Conservation (phyloP, 441 rosid genomes). For the Rhodomyrtus psidioides region DNA sequence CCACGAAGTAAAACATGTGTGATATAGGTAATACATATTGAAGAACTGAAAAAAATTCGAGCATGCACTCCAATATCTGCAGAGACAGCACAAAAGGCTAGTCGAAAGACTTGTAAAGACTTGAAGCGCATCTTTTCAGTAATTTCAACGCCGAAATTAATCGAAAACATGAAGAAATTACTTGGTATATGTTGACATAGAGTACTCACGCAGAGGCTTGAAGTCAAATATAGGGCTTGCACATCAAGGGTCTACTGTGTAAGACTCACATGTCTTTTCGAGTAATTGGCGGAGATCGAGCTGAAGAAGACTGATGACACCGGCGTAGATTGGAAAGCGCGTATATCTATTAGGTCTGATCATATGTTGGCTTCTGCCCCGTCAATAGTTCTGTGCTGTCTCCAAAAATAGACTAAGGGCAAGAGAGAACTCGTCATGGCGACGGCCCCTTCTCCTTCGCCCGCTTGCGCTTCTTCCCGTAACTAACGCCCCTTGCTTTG, state of each 20-base stretch:
- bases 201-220: background rate
- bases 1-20: background rate
- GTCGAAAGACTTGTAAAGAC: background rate
- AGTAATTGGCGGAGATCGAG: background rate
- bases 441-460: background rate
- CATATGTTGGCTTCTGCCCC: background rate
- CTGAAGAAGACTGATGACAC: background rate
- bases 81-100: background rate
- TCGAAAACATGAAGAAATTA: background rate
- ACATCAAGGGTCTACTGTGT: background rate
- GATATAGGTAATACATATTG: background rate
- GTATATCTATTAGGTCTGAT: background rate
- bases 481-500: background rate
- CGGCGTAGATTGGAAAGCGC: background rate
- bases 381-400: background rate
- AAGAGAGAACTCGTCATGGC: background rate
- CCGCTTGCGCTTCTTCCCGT: background rate
- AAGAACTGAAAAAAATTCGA: background rate
- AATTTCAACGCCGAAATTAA: background rate
- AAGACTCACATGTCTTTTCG: background rate
- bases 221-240: background rate
- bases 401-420: background rate
- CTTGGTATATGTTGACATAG: background rate
- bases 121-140: background rate
- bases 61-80: background rate